These are phyloP conservation scores for Coleophoma cylindrospora DNA, from an alignment of 2,329 filamentous ascomycete genomes.

Conservation along the genomic window DNA sequence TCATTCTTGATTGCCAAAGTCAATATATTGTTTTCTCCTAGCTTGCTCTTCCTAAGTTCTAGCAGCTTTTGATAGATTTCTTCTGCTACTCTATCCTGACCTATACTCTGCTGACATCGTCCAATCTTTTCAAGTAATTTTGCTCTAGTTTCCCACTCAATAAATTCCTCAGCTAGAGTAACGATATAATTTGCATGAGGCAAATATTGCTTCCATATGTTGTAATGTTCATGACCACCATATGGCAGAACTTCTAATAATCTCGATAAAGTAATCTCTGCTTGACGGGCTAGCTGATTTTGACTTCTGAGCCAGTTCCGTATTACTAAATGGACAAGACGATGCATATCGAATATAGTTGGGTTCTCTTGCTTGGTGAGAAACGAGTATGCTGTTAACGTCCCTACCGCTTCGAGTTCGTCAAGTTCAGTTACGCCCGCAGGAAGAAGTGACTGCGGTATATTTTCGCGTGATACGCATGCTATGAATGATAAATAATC, in stretches of 20 bases:
- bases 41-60: not conserved
- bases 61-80: not conserved
- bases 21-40: not conserved
- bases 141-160: too few relatives aligned
- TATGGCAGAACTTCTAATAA: too few relatives aligned
- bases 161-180: too few relatives aligned
- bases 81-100: not conserved
- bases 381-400: constrained; percentile 4
- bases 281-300: not conserved
- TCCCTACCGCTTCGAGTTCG: constrained; percentile 1
- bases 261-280: too few relatives aligned
- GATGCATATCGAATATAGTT: not conserved
- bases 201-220: too few relatives aligned
- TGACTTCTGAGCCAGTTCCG: constrained; percentile 1
- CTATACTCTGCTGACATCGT: not conserved
- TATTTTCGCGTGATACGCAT: constrained; percentile 1
- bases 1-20: not conserved
- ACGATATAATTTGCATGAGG: too few relatives aligned
- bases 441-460: constrained; percentile 1
- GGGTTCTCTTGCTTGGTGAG: not conserved
- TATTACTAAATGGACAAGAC: constrained; percentile 1
- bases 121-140: too few relatives aligned
- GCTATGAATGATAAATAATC: constrained; percentile 5
- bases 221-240: too few relatives aligned
- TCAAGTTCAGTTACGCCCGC: not conserved